Percentiles rank a stretch among this genome's conserved stretches.
These are phyloP conservation scores for Calamus simplicifolius DNA, from an alignment of 176 grass and related monocot genomes.

Conservation along the genomic window DNA sequence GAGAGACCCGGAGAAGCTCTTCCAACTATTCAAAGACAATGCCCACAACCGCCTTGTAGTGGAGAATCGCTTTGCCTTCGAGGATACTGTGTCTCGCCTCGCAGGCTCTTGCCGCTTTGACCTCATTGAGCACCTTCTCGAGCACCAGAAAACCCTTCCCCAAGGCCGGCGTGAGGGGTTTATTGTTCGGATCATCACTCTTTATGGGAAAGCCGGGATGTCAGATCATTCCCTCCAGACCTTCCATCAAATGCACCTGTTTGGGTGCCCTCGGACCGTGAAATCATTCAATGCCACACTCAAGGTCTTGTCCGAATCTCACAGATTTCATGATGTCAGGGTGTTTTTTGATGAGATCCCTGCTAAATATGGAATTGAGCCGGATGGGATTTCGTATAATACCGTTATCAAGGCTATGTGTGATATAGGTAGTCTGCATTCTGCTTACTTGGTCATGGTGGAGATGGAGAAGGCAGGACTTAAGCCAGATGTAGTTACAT, in stretches of 20 bases:
- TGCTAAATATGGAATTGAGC: constrained; percentile 39
- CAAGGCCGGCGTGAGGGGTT: constrained; percentile 85
- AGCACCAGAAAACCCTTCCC: constrained; percentile 74
- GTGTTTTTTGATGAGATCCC: constrained; percentile 30
- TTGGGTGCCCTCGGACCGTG: constrained; percentile 50
- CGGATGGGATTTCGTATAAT: constrained; percentile 82
- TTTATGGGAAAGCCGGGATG: constrained; percentile 76
- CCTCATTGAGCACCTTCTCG: constrained; percentile 78
- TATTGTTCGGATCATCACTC: constrained; percentile 54
- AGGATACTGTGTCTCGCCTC: constrained; percentile 62
- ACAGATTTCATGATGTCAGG: constrained; percentile 29
- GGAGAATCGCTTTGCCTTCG: constrained; percentile 71
- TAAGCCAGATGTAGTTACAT: constrained; percentile 65
- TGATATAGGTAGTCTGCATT: constrained; percentile 45
- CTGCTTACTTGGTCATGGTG: constrained; percentile 52
- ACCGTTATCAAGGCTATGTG: constrained; percentile 65
- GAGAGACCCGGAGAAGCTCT: constrained; percentile 71
- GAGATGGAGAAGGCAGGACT: constrained; percentile 55
- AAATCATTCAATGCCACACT: constrained; percentile 89
- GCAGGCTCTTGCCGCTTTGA: constrained; percentile 68
- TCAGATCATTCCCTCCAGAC: constrained; percentile 51
- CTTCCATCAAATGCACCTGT: constrained; percentile 61
- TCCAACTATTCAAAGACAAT: constrained; percentile 65
- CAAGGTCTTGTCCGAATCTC: constrained; percentile 52
- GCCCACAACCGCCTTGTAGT: constrained; percentile 63